Evolutionary conservation across 2,329 filamentous ascomycete genomes (phyloP), one percentile per base, ranked within the genome.

Genomic region (Aspergillus sclerotialis): DNA sequence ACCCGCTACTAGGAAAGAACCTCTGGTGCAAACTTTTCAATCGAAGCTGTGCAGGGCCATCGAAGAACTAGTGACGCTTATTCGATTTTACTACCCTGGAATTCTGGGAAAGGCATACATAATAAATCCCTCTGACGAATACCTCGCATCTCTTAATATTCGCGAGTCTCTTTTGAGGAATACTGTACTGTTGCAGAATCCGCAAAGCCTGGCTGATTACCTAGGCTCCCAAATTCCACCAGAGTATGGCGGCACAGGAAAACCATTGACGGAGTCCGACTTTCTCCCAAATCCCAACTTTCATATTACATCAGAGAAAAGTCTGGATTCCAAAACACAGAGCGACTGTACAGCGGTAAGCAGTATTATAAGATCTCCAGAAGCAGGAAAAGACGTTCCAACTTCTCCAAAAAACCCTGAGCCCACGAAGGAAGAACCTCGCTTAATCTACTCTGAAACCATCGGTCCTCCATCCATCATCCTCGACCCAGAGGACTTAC

Each of bases 401-500:
- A 28, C 26, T 28, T 28, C 26, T 14, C 26, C 8, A 28, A 28
- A 14, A 28, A 28, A 28, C 8, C 26, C 26, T 13, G 8, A 28
- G 26, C 26, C 26, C 7, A 28, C 15, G 26, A 14, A 28, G 26
- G 26, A 28, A 14, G 31, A 40, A 36, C 35, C 29, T 19, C 28
- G 30, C 15, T 32, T 43, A 16, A 33, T 40, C 25, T 43, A 38
- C 11, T 41, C 38, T 4, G 35, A 43, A 35, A 33, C 23, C 5
- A 38, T 40, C 25, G 38, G 32, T 32, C 33, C 38, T 28, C 35
- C 40, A 30, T 33, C 38, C 11, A 38, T 43, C 14, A 35, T 43
- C 11, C 28, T 43, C 7, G 32, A 43, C 23, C 36, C 31, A 18
- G 32, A 30, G 14, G 36, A 38, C 28, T 26, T 38, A 24, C 14